A percentile compares a stretch with the other conserved stretches of the same genome.
These are phyloP conservation scores for Dendryphion nanum DNA, from an alignment of 2,329 filamentous ascomycete genomes.

Conservation along the genomic window DNA sequence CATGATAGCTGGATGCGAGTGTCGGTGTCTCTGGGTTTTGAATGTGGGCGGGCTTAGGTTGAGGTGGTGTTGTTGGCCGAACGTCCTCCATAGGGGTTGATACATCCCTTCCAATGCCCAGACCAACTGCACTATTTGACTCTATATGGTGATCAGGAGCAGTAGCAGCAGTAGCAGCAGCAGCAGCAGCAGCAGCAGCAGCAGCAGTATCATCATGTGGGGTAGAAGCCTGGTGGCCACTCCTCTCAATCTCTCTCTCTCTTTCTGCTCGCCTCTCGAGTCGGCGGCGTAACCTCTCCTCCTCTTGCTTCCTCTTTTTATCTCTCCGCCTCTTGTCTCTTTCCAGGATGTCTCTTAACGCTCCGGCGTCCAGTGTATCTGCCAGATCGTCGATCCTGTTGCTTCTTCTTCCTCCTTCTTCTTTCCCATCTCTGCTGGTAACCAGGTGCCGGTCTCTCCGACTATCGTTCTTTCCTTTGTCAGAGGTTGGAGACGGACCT, in stretches of 20 bases:
- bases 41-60: slow-evolving; percentile 3
- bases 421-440: slow-evolving; percentile 48
- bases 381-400: slow-evolving; percentile 69
- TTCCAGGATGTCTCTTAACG: slow-evolving; percentile 85
- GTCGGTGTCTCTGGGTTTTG: slow-evolving; percentile 13
- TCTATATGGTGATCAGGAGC: slow-evolving; percentile 60
- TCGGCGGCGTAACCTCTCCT: slow-evolving; percentile 64
- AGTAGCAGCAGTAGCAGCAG: slow-evolving; percentile 10
- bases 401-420: slow-evolving; percentile 53
- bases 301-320: slow-evolving; percentile 67
- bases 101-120: slow-evolving; percentile 58
- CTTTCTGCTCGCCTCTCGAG: slow-evolving; percentile 66
- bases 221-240: too few relatives aligned
- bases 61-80: slow-evolving; percentile 38
- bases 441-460: slow-evolving; percentile 54
- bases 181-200: neutral
- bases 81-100: slow-evolving; percentile 56
- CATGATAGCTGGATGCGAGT: slow-evolving; percentile 12
- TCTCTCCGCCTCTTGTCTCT: slow-evolving; percentile 79
- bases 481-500: slow-evolving; percentile 37
- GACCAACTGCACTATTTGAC: slow-evolving; percentile 40
- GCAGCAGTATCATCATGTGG: too few relatives aligned
- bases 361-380: slow-evolving; percentile 80
- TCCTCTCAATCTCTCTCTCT: slow-evolving; percentile 45
- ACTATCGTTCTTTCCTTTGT: slow-evolving; percentile 48